Conservation (phyloP, 179 eudicot genomes). For the Actinidia arguta region DNA sequence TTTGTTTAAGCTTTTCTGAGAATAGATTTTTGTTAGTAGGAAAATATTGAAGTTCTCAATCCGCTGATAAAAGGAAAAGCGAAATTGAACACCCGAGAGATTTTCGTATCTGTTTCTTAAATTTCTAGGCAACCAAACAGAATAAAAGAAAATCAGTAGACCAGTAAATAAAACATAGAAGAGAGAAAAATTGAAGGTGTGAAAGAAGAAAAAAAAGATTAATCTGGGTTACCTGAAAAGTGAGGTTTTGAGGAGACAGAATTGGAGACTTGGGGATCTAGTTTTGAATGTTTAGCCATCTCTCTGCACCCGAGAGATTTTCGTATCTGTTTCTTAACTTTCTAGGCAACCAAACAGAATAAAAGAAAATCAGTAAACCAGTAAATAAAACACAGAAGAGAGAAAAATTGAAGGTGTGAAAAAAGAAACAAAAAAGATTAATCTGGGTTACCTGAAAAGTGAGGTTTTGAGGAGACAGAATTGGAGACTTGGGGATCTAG, state of each 20-base stretch:
- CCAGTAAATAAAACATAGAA: background rate
- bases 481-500: background rate
- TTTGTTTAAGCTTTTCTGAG: too few species aligned
- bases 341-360: slow-evolving; percentile 7
- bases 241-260: background rate
- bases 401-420: background rate
- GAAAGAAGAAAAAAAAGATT: background rate
- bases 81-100: too few species aligned
- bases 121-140: background rate
- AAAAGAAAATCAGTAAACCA: background rate
- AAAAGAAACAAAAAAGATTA: background rate
- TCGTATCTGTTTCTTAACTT: too few species aligned
- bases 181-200: background rate
- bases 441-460: slow-evolving; percentile 10
- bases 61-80: background rate
- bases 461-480: background rate
- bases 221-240: background rate
- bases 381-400: background rate
- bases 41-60: background rate
- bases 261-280: too few species aligned
- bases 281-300: background rate
- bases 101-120: too few species aligned
- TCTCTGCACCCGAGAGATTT: background rate
- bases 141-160: background rate
- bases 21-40: background rate